Percentiles rank a stretch among this genome's conserved stretches.
Evolutionary conservation across 163 green algal species (phyloP).

Genomic region (Chlamydomonas reinhardtii): DNA sequence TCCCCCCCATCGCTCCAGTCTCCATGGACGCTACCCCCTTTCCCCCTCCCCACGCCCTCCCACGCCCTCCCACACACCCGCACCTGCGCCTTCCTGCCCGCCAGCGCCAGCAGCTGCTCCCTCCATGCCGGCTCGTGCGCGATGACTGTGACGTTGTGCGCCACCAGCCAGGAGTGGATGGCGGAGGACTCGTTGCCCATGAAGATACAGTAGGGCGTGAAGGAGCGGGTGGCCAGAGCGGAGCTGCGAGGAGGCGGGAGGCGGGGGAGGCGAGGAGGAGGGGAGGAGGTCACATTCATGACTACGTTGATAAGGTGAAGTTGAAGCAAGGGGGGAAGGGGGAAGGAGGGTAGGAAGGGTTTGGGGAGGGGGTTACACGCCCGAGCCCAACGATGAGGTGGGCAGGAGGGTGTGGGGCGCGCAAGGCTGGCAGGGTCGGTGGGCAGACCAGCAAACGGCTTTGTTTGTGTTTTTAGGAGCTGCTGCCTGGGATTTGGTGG

Average conservation of each 20-base stretch:
- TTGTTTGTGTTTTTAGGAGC: too few relatives aligned
- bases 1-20: neutral
- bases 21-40: too few relatives aligned
- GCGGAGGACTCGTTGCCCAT: constrained; percentile 27
- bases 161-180: constrained; percentile 56
- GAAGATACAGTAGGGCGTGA: constrained; percentile 66
- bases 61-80: neutral
- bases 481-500: too few relatives aligned
- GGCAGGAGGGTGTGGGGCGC: too few relatives aligned
- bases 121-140: constrained; percentile 45
- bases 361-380: too few relatives aligned
- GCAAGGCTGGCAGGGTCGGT: too few relatives aligned
- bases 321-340: too few relatives aligned
- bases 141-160: constrained; percentile 53
- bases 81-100: neutral
- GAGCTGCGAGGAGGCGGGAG: neutral
- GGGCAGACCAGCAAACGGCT: too few relatives aligned
- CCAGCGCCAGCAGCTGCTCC: neutral
- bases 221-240: neutral
- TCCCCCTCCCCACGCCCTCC: neutral
- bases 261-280: neutral
- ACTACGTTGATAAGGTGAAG: too few relatives aligned
- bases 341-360: too few relatives aligned
- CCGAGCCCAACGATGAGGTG: too few relatives aligned
- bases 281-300: neutral